Base-by-base conservation (phyloP, 768 basidiomycete genomes). In the Auricularia sp. region DNA sequence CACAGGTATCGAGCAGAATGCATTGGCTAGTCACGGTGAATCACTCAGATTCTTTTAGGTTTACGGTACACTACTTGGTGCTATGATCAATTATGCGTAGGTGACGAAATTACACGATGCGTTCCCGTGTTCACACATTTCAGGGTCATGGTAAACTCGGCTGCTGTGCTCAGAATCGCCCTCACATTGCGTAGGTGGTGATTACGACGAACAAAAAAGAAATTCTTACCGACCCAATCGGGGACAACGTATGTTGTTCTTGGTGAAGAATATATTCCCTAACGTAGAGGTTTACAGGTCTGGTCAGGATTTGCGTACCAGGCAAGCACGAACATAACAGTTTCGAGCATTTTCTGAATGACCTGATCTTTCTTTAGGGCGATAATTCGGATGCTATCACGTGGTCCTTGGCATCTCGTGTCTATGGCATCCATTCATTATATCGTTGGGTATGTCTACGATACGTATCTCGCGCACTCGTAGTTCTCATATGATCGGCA, bases 381-480 rank as follows among this genome's bases (percentile, higher is more conserved):
- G 68, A 82, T 67, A 86, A 86, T 71, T 85, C 82, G 62, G 77
- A 79, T 3, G 84, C 85, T 1, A 78, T 86, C 3, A 85, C 85
- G 4, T 87, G 85, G 85, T 84, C 84, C 2, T 76, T 87, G n/a
- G 83, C 85, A 3, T 83, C 82, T 65, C 71, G 84, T 51, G 72
- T 87, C 3, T 87, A 85, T 67, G 79, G 82, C 0, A 77, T 76
- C 44, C 72, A 77, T 42, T 83, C 69, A 76, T 83, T 62, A 75
- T 87, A 44, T 84, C 84, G 0, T 73, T 85, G 73, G 76, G 78
- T 61, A 71, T 85, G 64, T 45, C 18, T 51, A 21, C 16, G 8
- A 6, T 10, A 51, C 16, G 11, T 5, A 16, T 51, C 47, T 10
- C 18, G 18, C 47, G 47, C 47, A 6, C 6, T 18, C 21, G 47